Evolutionary conservation across 331 rosid genomes (phyloP), one percentile per base, ranked within the genome.

Genomic region (Rosa hybrid): DNA sequence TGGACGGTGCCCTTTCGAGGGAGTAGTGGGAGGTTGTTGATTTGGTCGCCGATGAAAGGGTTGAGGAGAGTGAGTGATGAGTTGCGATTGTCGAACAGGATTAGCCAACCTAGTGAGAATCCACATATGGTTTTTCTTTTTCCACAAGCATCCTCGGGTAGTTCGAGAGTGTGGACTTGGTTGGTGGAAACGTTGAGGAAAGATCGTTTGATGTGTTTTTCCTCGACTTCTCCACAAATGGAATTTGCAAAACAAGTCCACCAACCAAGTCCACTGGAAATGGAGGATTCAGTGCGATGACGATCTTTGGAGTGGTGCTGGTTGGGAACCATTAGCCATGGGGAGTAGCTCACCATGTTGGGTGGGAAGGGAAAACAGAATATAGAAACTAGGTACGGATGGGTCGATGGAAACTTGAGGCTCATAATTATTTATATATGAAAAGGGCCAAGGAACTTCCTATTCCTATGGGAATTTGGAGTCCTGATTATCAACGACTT

Each of bases 261-360:
- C 21, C 62, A 54, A 54, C 25, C 10, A 20, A 17, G 62, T 54
- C 21, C 21, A 20, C n/a, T 20, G 21, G 21, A 5, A 3, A 8
- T 20, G 62, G 62, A 54, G 62, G 7, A 54, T 20, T 54, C 20
- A 20, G 25, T 18, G 62, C 39, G 68, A 68, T 54, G 50, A 45
- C 10, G 49, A 1, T 54, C 23, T 30, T 64, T 6, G 0, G 70
- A 30, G 79, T 25, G 72, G 48, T 18, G 20, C 12, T 46, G 27
- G 80, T 63, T 56, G 2, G 62, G 80, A 11, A 76, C 60, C 80
- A 76, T 59, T 64, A 76, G 79, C 79, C 79, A 76, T 30, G 71
- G 80, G 69, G 20, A 59, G 79, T 42, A 8, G 27, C 38, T 13
- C 14, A 30, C 44, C 44, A 64, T 64, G 70, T 64, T 64, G 70